Base-by-base conservation (phyloP, 1,284 basidiomycete species). In the Rhodotorula sp. region DNA sequence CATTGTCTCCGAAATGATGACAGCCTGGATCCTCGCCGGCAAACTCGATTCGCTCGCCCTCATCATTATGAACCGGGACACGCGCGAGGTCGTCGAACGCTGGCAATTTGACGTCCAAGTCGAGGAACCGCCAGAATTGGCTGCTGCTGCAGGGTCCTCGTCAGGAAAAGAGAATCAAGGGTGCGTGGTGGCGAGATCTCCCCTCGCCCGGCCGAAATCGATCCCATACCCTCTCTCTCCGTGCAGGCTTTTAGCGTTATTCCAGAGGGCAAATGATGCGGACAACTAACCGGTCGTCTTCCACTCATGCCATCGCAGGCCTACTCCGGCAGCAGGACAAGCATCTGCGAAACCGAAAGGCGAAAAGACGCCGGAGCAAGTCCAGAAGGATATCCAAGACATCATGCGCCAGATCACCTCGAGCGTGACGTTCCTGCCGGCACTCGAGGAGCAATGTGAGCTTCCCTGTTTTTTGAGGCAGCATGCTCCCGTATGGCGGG, bases 331-430 rank as follows among this genome's bases (percentile, higher is more conserved):
- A 57, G n/a, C 62, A 55, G 5, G 67, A 50, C 38, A 64, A 62
- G 4, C 66, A 67, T 5, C 72, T 55, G n/a, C 64, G 56, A 64
- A 75, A 62, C 62, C 69, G 61, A 78, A 74, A 68, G n/a, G 52
- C 55, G 72, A 67, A 75, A 82, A 85, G 80, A 86, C 85, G 31
- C 94, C 98, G 79, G 86, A 93, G 48, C 93, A 98, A 80, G 95
- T 99, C 48, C 93, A 97, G 81, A 91, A 90, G 45, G 95, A 99
- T 85, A 99, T 99, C 77, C 89, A 95, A 34, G 93, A 93, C 63
- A 98, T 99, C 79, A 87, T 99, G 80, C 97, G 98, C 83, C 97
- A 99, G 82, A 99, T 99, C 79, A 94, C 97, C 56, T 93, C 93
- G 60, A 92, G 89, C 77, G 93, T 95, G 75, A 97, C 95, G 21